Evolutionary conservation across 1,284 basidiomycete genomes (phyloP).

Genomic region (Malassezia equina): DNA sequence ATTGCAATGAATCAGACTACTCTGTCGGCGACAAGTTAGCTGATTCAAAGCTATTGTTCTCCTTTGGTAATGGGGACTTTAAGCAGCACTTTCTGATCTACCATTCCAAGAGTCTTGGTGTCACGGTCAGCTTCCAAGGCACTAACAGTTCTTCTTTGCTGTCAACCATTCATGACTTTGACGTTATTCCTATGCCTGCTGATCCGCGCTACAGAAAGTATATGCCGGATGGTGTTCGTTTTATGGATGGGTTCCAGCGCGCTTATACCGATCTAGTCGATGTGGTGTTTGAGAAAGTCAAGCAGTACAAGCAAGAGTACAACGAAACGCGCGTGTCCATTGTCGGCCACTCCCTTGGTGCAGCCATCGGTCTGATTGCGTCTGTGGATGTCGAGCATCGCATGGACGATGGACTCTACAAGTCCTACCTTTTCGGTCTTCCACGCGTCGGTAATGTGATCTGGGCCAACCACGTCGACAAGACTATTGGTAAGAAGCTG

Average conservation of each 20-base stretch:
- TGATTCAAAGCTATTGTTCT: conserved; percentile 28
- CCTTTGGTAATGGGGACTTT: conserved; percentile 20
- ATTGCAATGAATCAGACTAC: not conserved
- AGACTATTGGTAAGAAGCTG: conserved; percentile 20
- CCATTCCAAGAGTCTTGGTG: conserved; percentile 24
- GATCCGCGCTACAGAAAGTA: conserved; percentile 21
- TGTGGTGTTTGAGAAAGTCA: conserved; percentile 23
- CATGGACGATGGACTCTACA: conserved; percentile 16
- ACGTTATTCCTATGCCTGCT: conserved; percentile 18
- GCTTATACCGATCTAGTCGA: conserved; percentile 29
- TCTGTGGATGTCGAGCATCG: conserved; percentile 27
- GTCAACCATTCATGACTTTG: conserved; percentile 26
- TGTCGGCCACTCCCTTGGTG: conserved; percentile 37
- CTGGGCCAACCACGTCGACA: conserved; percentile 29
- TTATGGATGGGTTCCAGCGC: conserved; percentile 34
- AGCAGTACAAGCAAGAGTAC: conserved; percentile 20
- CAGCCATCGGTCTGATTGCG: conserved; percentile 26
- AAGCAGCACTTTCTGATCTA: conserved; percentile 26
- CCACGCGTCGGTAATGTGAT: conserved; percentile 27
- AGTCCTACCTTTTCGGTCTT: conserved; percentile 27
- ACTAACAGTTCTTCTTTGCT: conserved; percentile 26
- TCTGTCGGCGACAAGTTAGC: conserved; percentile 12
- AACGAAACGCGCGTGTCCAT: conserved; percentile 23
- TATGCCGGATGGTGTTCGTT: conserved; percentile 17
- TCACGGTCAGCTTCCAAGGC: conserved; percentile 32